These are phyloP conservation scores for Suillus spraguei DNA, from an alignment of 768 basidiomycete species.

Conservation along the genomic window DNA sequence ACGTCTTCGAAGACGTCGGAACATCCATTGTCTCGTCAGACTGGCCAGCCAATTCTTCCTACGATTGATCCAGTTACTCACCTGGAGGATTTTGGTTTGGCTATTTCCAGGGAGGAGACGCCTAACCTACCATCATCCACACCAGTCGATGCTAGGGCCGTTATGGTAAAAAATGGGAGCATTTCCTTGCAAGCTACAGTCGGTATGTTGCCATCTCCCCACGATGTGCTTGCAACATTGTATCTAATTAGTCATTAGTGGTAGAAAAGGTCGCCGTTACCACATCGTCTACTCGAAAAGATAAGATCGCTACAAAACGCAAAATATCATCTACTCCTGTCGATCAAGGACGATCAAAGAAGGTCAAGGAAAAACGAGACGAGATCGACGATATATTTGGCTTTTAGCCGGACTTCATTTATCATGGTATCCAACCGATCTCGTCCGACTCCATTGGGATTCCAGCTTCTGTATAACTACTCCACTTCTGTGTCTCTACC, in stretches of 20 bases:
- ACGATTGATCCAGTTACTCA: constrained; percentile 9
- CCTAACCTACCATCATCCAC: background rate
- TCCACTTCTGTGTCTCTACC: background rate
- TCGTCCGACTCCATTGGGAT: background rate
- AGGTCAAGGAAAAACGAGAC: constrained; percentile 44
- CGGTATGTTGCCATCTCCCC: background rate
- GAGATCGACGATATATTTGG: constrained; percentile 77
- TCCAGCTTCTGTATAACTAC: constrained; percentile 2
- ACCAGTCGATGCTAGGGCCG: background rate
- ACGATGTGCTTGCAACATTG: too few relatives aligned
- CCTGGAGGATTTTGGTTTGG: constrained; percentile 20
- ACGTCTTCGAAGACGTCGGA: background rate
- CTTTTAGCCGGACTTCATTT: constrained; percentile 22
- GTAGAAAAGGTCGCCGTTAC: constrained; percentile 1
- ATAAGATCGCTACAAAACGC: background rate
- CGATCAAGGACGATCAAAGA: constrained; percentile 24
- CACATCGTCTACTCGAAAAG: background rate
- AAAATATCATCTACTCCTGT: constrained; percentile 1
- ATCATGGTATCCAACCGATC: background rate
- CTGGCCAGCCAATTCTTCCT: background rate
- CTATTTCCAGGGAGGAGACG: constrained; percentile 13
- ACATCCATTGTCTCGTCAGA: constrained; percentile 5
- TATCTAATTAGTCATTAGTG: background rate
- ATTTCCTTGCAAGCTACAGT: background rate
- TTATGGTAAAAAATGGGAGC: background rate